Evolutionary conservation across 768 basidiomycete species (phyloP).

Genomic region (Clitopilus hobsonii): DNA sequence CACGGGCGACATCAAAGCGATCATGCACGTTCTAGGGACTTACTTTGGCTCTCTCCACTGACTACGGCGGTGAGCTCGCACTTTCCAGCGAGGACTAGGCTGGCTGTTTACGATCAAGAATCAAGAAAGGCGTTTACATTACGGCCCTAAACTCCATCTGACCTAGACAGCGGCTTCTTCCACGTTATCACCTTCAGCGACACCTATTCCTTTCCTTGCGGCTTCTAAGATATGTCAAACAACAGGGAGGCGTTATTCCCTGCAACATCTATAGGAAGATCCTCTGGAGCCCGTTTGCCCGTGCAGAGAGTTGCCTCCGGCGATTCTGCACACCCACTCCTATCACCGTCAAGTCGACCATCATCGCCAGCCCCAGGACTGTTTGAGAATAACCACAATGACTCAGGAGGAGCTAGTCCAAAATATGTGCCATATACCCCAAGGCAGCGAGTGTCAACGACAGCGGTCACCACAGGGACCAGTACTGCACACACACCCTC

Average conservation of each 20-base stretch:
- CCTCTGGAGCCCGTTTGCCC: conserved; percentile 28
- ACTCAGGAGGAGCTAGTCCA: conserved; percentile 22
- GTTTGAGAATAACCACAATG: conserved; percentile 16
- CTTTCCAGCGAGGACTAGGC: not conserved
- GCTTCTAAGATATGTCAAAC: conserved; percentile 23
- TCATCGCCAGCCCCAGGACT: conserved; percentile 23
- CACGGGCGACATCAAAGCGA: no score
- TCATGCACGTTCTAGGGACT: not conserved
- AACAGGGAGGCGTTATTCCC: conserved; percentile 37
- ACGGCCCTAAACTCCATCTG: not conserved
- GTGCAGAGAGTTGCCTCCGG: conserved; percentile 40
- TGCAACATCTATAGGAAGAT: conserved; percentile 50
- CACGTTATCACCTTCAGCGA: not conserved
- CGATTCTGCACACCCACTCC: conserved; percentile 65
- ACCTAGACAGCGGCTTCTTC: not conserved
- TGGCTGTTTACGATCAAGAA: not conserved
- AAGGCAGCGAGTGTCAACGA: conserved; percentile 48
- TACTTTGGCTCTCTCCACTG: not conserved
- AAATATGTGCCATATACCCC: conserved; percentile 79
- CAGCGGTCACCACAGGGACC: conserved; percentile 44
- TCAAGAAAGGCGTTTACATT: not conserved
- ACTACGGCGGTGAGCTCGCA: not conserved
- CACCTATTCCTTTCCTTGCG: not conserved
- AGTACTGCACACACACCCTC: conserved; percentile 39
- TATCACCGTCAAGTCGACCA: conserved; percentile 34